Percentiles rank a stretch among this genome's conserved stretches.
Conservation (phyloP, 2,329 filamentous ascomycete genomes). For the Diplodia scrobiculata region DNA sequence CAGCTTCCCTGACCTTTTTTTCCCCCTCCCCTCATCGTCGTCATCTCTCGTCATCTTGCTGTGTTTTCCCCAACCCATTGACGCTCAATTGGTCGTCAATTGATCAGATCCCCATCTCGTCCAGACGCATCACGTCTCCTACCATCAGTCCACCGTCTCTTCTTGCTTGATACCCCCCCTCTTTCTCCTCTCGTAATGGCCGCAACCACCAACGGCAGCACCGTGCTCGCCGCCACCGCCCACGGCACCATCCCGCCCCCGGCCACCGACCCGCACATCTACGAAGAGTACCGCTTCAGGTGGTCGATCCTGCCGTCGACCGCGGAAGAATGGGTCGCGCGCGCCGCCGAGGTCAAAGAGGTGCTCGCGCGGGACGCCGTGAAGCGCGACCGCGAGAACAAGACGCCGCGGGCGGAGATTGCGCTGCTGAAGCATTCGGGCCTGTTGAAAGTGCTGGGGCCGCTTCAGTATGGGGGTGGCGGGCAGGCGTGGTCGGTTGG, state of each 20-base stretch:
- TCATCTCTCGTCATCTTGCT: neutral
- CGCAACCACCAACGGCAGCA: neutral
- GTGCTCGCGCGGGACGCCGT: slow-evolving; percentile 55
- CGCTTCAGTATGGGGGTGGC: slow-evolving; percentile 56
- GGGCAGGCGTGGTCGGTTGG: slow-evolving; percentile 58
- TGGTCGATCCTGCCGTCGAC: slow-evolving; percentile 46
- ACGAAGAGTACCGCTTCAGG: slow-evolving; percentile 45
- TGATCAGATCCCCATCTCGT: neutral
- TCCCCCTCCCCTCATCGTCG: neutral
- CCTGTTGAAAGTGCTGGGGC: slow-evolving; percentile 55
- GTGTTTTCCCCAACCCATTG: neutral
- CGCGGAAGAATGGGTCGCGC: slow-evolving; percentile 51
- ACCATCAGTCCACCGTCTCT: neutral
- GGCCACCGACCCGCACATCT: slow-evolving; percentile 46
- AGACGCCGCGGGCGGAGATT: slow-evolving; percentile 56
- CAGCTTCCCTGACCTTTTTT: neutral
- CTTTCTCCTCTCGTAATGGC: neutral
- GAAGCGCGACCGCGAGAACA: slow-evolving; percentile 55
- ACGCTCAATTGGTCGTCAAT: neutral
- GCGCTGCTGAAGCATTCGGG: slow-evolving; percentile 56
- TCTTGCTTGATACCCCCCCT: neutral
- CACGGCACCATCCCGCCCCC: slow-evolving; percentile 1
- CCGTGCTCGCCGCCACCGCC: no score
- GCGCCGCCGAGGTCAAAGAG: slow-evolving; percentile 54
- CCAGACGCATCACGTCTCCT: neutral